Base-by-base conservation (phyloP, 129 eudicot genomes). In the Flaveria linearis region DNA sequence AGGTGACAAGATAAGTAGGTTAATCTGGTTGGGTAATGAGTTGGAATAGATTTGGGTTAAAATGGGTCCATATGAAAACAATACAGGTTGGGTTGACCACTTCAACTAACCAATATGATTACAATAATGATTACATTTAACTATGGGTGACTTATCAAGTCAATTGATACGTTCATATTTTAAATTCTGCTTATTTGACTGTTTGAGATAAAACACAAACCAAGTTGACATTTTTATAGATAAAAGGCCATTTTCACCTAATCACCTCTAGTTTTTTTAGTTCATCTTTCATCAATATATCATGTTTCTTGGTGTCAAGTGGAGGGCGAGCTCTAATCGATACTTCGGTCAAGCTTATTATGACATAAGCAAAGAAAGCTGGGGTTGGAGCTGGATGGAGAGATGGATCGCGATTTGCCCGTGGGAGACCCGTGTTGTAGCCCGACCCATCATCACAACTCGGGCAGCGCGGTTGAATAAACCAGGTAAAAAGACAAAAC, bases 341-440 rank as follows among this genome's bases (percentile, higher is more conserved):
- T 30, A 63, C 16, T 63, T 63, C 46, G 69, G 69, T 63, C 69
- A 63, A 28, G 69, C 69, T 28, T 63, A 63, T 7, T 63, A 63
- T 0, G 69, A 63, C 3, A 30, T 63, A 63, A 63, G 69, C 46
- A 63, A 63, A 63, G 69, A 63, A 63, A 63, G 69, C 20, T 63
- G 69, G 69, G 69, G 69, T 63, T 63, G 69, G 69, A 65, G 71
- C 71, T 65, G 71, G 71, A 65, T 65, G 70, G 70, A 65, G 50
- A 33, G 49, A 33, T 65, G 50, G 71, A 65, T 65, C 3, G 71
- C 71, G 50, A 50, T 65, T 39, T 65, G 49, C 71, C 71, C 71
- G 9, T 65, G 71, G 71, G 71, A 65, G 47, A 5, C 26, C 28
- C 71, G 50, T 36, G 50, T 65, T 9, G 47, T 65, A 7, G 71